Conservation (phyloP, 2,329 filamentous ascomycete genomes). For the Botrytis porri region DNA sequence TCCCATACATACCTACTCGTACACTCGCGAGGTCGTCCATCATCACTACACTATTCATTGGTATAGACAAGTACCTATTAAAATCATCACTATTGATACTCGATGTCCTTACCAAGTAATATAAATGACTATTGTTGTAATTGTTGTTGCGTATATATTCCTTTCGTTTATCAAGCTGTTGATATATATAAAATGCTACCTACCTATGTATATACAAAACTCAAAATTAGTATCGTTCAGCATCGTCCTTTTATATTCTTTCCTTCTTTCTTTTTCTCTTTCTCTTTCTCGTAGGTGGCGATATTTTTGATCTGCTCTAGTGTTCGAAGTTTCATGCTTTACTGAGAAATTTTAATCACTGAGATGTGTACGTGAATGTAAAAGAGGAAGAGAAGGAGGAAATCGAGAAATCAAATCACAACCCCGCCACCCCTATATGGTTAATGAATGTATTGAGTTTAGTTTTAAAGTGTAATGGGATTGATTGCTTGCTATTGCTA, state of each 20-base stretch:
- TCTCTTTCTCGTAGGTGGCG: too few species aligned
- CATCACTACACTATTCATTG: background rate
- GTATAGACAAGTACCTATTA: background rate
- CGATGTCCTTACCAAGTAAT: background rate
- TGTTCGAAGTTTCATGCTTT: too few species aligned
- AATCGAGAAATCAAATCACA: too few species aligned
- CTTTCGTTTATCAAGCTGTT: background rate
- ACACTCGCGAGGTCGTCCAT: background rate
- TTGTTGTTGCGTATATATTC: background rate
- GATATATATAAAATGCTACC: background rate
- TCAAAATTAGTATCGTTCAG: background rate
- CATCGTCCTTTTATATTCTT: background rate
- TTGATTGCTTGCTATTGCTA: too few species aligned
- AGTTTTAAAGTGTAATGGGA: too few species aligned
- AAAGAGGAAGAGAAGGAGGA: too few species aligned
- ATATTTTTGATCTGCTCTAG: too few species aligned
- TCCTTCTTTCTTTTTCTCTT: background rate
- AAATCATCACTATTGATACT: background rate
- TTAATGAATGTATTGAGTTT: too few species aligned
- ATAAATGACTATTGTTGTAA: background rate
- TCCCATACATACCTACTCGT: background rate
- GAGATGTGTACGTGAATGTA: too few species aligned
- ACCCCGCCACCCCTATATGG: too few species aligned
- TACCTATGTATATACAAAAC: background rate
- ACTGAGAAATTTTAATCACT: too few species aligned